phyloP scores from a whole-genome alignment of 768 basidiomycete species.

The Lentinula boryana region DNA sequence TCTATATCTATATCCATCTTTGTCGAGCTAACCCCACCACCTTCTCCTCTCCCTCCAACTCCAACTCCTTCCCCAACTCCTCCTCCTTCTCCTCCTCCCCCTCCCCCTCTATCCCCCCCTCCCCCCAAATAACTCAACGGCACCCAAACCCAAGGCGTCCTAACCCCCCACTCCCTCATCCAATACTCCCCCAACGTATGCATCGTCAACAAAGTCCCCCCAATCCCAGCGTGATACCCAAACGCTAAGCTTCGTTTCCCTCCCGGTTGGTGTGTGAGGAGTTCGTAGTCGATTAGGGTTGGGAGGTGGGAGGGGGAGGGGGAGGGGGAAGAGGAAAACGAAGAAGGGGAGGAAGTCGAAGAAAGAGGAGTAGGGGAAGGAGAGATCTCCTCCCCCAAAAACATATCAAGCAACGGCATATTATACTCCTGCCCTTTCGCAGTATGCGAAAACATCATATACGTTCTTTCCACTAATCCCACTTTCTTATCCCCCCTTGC shows the following conservation, averaged over 20 bases:
- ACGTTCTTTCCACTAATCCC: constrained; percentile 29
- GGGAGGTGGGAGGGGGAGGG: constrained; percentile 23
- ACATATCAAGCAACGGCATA: constrained; percentile 66
- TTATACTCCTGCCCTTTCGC: constrained; percentile 86
- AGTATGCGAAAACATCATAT: constrained; percentile 92
- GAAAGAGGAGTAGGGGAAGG: not conserved
- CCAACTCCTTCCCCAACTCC: too few relatives aligned
- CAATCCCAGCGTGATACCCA: constrained; percentile 90
- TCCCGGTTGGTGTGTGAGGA: constrained; percentile 41
- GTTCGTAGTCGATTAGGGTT: constrained; percentile 79
- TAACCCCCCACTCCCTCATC: constrained; percentile 71
- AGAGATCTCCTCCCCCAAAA: constrained; percentile 25
- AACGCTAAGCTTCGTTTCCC: constrained; percentile 84
- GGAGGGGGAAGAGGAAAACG: constrained; percentile 4
- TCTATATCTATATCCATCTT: not conserved
- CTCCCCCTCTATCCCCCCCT: too few relatives aligned
- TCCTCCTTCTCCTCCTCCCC: too few relatives aligned
- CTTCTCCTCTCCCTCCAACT: too few relatives aligned
- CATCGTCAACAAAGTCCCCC: constrained; percentile 80
- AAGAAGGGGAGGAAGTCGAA: too few relatives aligned
- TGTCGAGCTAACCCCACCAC: too few relatives aligned
- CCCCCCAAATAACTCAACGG: constrained; percentile 36
- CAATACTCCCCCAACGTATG: constrained; percentile 65
- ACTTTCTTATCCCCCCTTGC: too few relatives aligned
- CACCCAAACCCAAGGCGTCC: constrained; percentile 82